Percentiles rank a stretch among this genome's conserved stretches.
phyloP scores from a whole-genome alignment of 345 rosid genomes.

The Populus pruinosa region DNA sequence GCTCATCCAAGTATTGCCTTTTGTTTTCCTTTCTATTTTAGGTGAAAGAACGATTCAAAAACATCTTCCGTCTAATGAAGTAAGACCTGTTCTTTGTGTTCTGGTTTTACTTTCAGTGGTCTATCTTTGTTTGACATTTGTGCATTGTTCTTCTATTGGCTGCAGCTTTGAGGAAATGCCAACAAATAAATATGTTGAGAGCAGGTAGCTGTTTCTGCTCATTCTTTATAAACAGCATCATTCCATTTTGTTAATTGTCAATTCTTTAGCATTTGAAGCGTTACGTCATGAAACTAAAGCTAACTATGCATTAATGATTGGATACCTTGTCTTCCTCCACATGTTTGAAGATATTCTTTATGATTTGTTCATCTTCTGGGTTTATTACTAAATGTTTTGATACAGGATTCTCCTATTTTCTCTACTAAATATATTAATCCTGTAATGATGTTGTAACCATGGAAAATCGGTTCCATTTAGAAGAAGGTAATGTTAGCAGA shows the following conservation, averaged over 20 bases:
- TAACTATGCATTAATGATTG: neutral
- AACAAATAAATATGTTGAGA: constrained; percentile 86
- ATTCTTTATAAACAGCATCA: neutral
- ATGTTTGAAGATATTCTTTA: neutral
- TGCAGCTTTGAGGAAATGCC: constrained; percentile 97
- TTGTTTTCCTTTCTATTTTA: constrained; percentile 24
- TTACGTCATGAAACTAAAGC: neutral
- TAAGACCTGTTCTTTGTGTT: constrained; percentile 26
- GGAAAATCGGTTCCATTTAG: neutral
- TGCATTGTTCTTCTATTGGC: constrained; percentile 12
- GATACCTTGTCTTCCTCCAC: neutral
- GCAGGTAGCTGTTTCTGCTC: constrained; percentile 54
- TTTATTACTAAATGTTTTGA: neutral
- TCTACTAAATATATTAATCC: neutral
- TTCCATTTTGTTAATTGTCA: constrained; percentile 4
- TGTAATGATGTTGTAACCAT: neutral
- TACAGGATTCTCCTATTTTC: neutral
- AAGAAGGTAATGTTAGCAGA: neutral
- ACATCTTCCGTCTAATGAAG: constrained; percentile 83
- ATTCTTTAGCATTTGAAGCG: neutral
- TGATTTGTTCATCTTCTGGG: neutral
- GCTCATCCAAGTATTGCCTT: neutral
- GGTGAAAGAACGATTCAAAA: constrained; percentile 78
- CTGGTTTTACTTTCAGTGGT: neutral
- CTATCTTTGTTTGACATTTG: constrained; percentile 13